phyloP scores from a whole-genome alignment of 495 filamentous ascomycete species.

The Apiosordaria backusii region DNA sequence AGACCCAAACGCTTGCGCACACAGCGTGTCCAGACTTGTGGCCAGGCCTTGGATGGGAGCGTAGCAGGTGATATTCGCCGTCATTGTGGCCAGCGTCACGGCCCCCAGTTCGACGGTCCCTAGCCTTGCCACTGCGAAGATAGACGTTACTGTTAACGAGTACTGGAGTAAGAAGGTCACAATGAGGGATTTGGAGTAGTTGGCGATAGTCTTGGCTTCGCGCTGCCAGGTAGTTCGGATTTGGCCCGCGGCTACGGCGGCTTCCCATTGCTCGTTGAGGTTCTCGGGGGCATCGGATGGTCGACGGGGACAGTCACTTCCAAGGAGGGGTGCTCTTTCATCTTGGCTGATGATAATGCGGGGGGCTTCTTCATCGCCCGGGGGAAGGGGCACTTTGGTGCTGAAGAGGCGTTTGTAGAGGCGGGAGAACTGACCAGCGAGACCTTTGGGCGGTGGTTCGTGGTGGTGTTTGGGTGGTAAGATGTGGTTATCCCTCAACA shows the following conservation, averaged over 20 bases:
- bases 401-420: slow-evolving; percentile 46
- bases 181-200: slow-evolving; percentile 58
- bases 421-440: slow-evolving; percentile 21
- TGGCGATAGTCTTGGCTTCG: slow-evolving; percentile 64
- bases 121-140: slow-evolving; percentile 64
- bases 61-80: slow-evolving; percentile 71
- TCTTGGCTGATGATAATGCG: slow-evolving; percentile 26
- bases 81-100: slow-evolving; percentile 64
- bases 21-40: slow-evolving; percentile 70
- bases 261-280: slow-evolving; percentile 68
- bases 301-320: slow-evolving; percentile 4
- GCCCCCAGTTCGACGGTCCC: slow-evolving; percentile 63
- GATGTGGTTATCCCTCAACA: slow-evolving; percentile 74
- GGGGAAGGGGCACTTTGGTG: slow-evolving; percentile 38
- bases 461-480: slow-evolving; percentile 59
- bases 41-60: slow-evolving; percentile 68
- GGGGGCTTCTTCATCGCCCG: slow-evolving; percentile 35
- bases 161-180: slow-evolving; percentile 72
- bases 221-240: slow-evolving; percentile 85
- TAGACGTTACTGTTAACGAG: slow-evolving; percentile 64
- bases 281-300: slow-evolving; percentile 28
- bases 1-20: slow-evolving; percentile 71
- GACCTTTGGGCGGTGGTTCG: slow-evolving; percentile 9
- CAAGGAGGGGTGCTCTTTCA: slow-evolving; percentile 44
- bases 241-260: slow-evolving; percentile 67